A percentile compares a stretch with the other conserved stretches of the same genome.
Conservation (phyloP, 2,329 filamentous ascomycete species). For the Fusarium secorum region DNA sequence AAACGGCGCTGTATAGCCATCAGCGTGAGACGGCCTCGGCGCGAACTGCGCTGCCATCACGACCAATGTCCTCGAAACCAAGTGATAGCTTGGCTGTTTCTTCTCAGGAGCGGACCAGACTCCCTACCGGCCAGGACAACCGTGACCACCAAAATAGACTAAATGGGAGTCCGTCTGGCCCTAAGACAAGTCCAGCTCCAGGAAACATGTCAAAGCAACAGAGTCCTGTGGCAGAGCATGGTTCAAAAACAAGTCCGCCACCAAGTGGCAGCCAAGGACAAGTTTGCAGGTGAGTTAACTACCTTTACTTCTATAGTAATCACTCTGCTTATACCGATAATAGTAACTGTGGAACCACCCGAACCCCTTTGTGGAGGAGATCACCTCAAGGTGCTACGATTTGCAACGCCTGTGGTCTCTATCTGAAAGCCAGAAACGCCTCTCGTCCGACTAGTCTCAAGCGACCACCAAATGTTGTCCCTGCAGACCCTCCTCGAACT, state of each 20-base stretch:
- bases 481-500: conserved; percentile 53
- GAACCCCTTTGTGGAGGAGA: conserved; percentile 92
- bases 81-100: conserved; percentile 33
- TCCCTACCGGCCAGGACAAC: conserved; percentile 37
- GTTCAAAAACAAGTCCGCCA: conserved; percentile 34
- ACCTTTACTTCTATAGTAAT: not conserved
- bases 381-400: conserved; percentile 94
- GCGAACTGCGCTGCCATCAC: conserved; percentile 50
- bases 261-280: conserved; percentile 53
- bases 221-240: conserved; percentile 42
- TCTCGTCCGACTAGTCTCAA: conserved; percentile 90
- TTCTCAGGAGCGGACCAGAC: conserved; percentile 34
- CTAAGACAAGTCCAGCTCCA: conserved; percentile 39
- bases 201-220: conserved; percentile 40
- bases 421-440: conserved; percentile 91
- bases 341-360: conserved; percentile 94
- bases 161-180: conserved; percentile 41
- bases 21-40: conserved; percentile 44
- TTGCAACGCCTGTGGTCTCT: conserved; percentile 96
- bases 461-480: conserved; percentile 67
- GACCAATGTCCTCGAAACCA: conserved; percentile 48
- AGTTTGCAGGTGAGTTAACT: conserved; percentile 70
- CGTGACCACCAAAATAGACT: conserved; percentile 27
- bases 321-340: conserved; percentile 1
- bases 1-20: conserved; percentile 40